Evolutionary conservation across 192 early-diverging fungal genomes (phyloP).

Genomic region (Funneliformis geosporum): DNA sequence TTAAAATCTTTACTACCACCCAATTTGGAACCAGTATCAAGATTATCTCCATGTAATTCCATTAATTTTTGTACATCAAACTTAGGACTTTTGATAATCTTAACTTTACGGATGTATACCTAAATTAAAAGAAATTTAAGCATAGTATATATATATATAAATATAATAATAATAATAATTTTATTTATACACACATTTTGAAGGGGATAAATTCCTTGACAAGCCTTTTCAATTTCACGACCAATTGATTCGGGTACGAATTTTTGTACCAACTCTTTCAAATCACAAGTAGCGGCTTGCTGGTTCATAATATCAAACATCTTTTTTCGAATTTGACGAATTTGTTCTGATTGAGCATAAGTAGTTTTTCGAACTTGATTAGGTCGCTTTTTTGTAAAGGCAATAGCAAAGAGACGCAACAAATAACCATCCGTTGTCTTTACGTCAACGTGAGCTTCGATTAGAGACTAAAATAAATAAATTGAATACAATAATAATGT

Average conservation of each 20-base stretch:
- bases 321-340: slow-evolving; percentile 99
- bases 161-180: background rate
- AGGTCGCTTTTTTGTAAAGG: slow-evolving; percentile 91
- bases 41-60: slow-evolving; percentile 89
- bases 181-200: slow-evolving; percentile 64
- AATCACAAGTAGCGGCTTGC: slow-evolving; percentile 83
- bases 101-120: slow-evolving; percentile 93
- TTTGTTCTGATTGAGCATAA: slow-evolving; percentile 96
- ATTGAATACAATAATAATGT: background rate
- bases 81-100: slow-evolving; percentile 98
- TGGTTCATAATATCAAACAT: slow-evolving; percentile 98
- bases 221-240: slow-evolving; percentile 96
- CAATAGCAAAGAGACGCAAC: slow-evolving; percentile 95
- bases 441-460: slow-evolving; percentile 98
- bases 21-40: slow-evolving; percentile 82
- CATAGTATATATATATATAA: background rate
- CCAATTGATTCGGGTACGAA: slow-evolving; percentile 97
- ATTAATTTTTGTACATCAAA: slow-evolving; percentile 94
- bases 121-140: background rate
- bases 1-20: slow-evolving; percentile 76
- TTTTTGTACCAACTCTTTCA: slow-evolving; percentile 96
- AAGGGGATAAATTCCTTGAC: slow-evolving; percentile 97
- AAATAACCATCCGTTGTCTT: slow-evolving; percentile 99
- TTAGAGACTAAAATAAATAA: slow-evolving; percentile 75
- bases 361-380: slow-evolving; percentile 98